Evolutionary conservation across 2,329 filamentous ascomycete species (phyloP).

Genomic region (Myriosclerotinia curreyana): DNA sequence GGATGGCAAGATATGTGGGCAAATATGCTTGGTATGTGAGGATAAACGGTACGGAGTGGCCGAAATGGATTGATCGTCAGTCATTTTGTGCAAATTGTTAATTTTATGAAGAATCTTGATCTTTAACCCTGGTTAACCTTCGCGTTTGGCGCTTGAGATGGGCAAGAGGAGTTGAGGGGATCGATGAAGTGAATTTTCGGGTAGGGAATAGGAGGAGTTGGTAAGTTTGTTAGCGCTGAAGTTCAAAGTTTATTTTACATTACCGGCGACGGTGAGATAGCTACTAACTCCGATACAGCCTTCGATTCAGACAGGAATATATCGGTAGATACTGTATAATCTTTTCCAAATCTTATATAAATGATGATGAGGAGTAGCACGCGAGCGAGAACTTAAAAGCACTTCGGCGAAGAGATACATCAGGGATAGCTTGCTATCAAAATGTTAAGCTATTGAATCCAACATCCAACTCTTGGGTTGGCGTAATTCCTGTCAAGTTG

Average conservation of each 20-base stretch:
- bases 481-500: not conserved
- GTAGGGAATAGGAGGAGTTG: not conserved
- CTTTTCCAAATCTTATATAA: not conserved
- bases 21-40: not conserved
- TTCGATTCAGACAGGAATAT: not conserved
- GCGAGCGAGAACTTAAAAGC: not conserved
- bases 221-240: not conserved
- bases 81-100: constrained; percentile 1
- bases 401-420: not conserved
- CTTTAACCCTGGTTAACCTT: not conserved
- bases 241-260: not conserved
- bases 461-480: not conserved
- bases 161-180: not conserved
- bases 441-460: constrained; percentile 13
- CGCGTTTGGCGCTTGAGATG: not conserved
- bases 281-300: not conserved
- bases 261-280: not conserved
- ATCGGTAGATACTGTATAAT: not conserved
- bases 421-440: not conserved
- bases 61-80: not conserved
- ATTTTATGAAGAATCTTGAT: not conserved
- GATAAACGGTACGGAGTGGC: constrained; percentile 8
- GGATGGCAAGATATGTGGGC: not conserved
- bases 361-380: not conserved
- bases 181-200: not conserved